These are phyloP conservation scores for Glycyrrhiza uralensis DNA, from an alignment of 306 rosid species.

Conservation along the genomic window DNA sequence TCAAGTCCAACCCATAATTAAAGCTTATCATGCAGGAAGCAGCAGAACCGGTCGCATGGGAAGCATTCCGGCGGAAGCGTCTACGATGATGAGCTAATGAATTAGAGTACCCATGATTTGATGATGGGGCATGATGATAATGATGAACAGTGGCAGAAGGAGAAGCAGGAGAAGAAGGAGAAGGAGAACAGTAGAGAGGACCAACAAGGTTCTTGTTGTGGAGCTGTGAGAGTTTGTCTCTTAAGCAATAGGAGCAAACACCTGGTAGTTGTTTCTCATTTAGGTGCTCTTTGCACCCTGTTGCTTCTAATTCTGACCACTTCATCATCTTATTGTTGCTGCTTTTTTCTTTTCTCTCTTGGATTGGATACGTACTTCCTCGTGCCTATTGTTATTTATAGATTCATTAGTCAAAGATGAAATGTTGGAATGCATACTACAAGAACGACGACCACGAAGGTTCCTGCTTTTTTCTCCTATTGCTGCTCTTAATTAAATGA, in stretches of 20 bases:
- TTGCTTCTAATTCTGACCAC: conserved; percentile 32
- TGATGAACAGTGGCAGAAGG: conserved; percentile 8
- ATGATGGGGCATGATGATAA: conserved; percentile 7
- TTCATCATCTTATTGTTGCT: conserved; percentile 18
- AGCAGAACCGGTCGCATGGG: conserved; percentile 35
- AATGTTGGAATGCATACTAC: not conserved
- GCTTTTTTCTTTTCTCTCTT: too few species aligned
- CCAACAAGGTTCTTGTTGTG: not conserved
- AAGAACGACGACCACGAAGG: not conserved
- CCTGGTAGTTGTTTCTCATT: conserved; percentile 40
- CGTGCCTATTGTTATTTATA: conserved; percentile 15
- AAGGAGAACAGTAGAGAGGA: not conserved
- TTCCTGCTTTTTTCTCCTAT: not conserved
- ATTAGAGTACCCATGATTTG: conserved; percentile 20
- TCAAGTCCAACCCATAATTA: conserved; percentile 46
- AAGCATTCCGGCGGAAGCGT: conserved; percentile 39
- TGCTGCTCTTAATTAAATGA: not conserved
- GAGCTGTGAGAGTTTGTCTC: conserved; percentile 53
- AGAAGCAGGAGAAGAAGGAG: conserved; percentile 16
- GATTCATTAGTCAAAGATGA: conserved; percentile 25
- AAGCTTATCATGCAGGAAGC: conserved; percentile 29
- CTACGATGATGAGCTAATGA: not conserved
- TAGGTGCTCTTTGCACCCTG: conserved; percentile 49
- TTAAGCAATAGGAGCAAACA: conserved; percentile 58
- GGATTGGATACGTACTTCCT: not conserved